Evolutionary conservation across 345 rosid species (phyloP).

Genomic region (Heritiera littoralis): DNA sequence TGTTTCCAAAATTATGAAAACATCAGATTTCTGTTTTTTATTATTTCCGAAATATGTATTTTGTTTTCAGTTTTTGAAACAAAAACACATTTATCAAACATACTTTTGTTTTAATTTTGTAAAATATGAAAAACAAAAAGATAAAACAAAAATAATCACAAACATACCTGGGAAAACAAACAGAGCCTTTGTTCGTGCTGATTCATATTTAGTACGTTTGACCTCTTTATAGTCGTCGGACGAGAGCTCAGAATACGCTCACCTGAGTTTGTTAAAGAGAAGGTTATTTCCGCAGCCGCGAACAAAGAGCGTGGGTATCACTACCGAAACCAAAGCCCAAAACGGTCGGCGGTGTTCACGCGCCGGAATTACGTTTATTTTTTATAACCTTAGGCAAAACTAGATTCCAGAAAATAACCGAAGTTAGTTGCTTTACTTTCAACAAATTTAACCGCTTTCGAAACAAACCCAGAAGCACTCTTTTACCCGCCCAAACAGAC

Average conservation of each 20-base stretch:
- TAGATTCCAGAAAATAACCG: conserved; percentile 29
- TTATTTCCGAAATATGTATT: no score
- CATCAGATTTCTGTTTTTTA: no score
- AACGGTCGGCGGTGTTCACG: conserved; percentile 20
- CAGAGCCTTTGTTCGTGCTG: conserved; percentile 36
- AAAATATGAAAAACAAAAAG: no score
- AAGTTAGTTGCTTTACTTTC: conserved; percentile 44
- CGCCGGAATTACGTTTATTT: conserved; percentile 11
- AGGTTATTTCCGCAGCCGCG: conserved; percentile 14
- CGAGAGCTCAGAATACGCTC: conserved; percentile 33
- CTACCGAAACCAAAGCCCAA: background rate
- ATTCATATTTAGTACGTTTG: conserved; percentile 38
- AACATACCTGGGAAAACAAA: no score
- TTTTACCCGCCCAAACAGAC: conserved; percentile 12
- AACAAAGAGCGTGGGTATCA: background rate
- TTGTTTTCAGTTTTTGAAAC: no score
- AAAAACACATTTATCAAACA: no score
- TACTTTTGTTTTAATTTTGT: no score
- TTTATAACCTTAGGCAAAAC: conserved; percentile 3
- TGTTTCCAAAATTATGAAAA: no score
- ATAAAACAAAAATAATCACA: no score
- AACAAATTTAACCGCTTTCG: conserved; percentile 43
- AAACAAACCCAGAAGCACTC: conserved; percentile 30
- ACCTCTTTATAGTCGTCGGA: conserved; percentile 33
- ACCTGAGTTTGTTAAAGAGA: conserved; percentile 32